Percentiles rank a stretch among this genome's conserved stretches.
phyloP scores from a whole-genome alignment of 2,329 filamentous ascomycete species.

The Cercospora citrullina region DNA sequence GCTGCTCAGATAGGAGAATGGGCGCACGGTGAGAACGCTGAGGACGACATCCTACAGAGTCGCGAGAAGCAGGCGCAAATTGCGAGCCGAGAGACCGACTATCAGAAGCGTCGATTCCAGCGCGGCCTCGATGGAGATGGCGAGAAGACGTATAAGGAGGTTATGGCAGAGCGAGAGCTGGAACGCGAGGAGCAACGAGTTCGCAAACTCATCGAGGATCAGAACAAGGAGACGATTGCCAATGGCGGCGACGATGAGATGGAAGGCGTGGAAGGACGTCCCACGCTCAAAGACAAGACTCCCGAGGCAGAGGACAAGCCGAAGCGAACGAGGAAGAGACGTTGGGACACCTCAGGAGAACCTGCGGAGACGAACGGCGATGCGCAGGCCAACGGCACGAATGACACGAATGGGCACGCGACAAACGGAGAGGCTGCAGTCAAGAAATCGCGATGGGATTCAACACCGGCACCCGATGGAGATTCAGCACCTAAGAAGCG shows the following conservation, averaged over 20 bases:
- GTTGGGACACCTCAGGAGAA: slow-evolving; percentile 74
- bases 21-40: slow-evolving; percentile 81
- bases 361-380: slow-evolving; percentile 32
- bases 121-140: slow-evolving; percentile 72
- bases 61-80: slow-evolving; percentile 90
- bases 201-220: slow-evolving; percentile 74
- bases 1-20: slow-evolving; percentile 93
- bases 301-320: slow-evolving; percentile 47
- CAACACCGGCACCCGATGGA: slow-evolving; percentile 58
- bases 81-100: slow-evolving; percentile 89
- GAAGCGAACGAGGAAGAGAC: slow-evolving; percentile 77
- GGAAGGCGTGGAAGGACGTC: slow-evolving; percentile 62
- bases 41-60: slow-evolving; percentile 85
- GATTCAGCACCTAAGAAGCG: slow-evolving; percentile 68
- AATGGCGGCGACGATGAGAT: slow-evolving; percentile 69
- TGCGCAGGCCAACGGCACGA: slow-evolving; percentile 10
- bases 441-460: slow-evolving; percentile 86
- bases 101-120: slow-evolving; percentile 93
- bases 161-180: slow-evolving; percentile 87
- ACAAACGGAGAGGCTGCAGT: slow-evolving; percentile 32
- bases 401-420: slow-evolving; percentile 21
- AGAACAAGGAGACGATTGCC: slow-evolving; percentile 63
- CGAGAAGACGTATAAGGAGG: slow-evolving; percentile 79
- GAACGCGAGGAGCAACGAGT: slow-evolving; percentile 93
- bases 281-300: slow-evolving; percentile 66